Conservation (phyloP, 306 rosid species). For the Vicia faba region DNA sequence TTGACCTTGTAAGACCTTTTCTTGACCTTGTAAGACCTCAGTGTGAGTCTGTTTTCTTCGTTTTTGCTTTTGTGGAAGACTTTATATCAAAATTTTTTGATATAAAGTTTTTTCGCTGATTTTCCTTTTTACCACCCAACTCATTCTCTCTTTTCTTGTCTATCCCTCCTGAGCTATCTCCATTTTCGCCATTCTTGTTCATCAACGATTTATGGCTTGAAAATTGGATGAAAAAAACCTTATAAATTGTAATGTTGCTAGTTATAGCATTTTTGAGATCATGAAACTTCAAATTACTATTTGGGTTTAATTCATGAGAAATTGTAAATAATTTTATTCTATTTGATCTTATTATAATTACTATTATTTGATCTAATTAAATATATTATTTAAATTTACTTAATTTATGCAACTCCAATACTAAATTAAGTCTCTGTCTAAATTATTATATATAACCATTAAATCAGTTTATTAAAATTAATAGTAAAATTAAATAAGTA, state of each 20-base stretch:
- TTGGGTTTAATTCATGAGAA: background rate
- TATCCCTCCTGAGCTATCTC: conserved; percentile 99
- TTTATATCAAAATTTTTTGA: conserved; percentile 40
- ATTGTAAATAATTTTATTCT: too few species aligned
- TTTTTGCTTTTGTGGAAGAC: conserved; percentile 3
- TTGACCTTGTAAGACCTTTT: conserved; percentile 99
- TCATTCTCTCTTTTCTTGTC: conserved; percentile 92
- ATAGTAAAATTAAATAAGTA: background rate
- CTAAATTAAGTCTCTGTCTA: background rate
- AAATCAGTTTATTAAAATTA: background rate
- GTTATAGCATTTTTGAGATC: conserved; percentile 13
- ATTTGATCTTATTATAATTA: background rate
- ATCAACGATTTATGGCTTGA: conserved; percentile 20
- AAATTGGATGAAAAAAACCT: conserved; percentile 12
- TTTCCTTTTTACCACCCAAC: conserved; percentile 53
- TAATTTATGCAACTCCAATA: background rate
- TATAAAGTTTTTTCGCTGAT: conserved; percentile 36
- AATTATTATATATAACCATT: background rate
- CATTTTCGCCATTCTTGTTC: conserved; percentile 36
- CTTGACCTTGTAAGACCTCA: conserved; percentile 97
- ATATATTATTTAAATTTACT: background rate
- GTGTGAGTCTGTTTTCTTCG: conserved; percentile 16
- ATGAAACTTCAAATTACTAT: conserved; percentile 19
- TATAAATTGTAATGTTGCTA: conserved; percentile 25
- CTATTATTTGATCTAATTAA: background rate